Evolutionary conservation across 768 basidiomycete genomes (phyloP), one percentile per base, ranked within the genome.

Genomic region (Lentinula lateritia): DNA sequence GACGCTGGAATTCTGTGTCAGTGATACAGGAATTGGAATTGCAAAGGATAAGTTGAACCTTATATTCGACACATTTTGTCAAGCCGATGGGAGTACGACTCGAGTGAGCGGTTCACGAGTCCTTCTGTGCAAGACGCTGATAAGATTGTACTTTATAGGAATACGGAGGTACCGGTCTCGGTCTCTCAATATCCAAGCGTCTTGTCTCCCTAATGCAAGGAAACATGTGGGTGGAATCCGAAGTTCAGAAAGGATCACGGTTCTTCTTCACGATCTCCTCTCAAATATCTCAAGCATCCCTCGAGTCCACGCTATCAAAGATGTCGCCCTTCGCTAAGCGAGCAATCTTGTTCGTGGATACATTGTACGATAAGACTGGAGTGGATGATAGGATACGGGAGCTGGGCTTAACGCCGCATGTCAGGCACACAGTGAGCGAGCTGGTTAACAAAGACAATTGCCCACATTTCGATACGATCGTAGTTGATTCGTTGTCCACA

Each of bases 21-120:
- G 90, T 57, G 97, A 99, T 70, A 98, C 95, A 1, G 97, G 97
- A 60, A 99, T 99, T 68, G 97, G 97, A 57, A 98, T 99, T 71
- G 94, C 96, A 60, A 94, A 95, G 72, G 97, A 98, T 74, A 98
- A 98, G 78, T 77, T 98, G 66, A 96, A 95, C 70, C 80, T 98
- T 69, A 98, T 98, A 71, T 99, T 98, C 75, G 97, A 99, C 71
- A 98, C 97, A 1, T 99, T 99, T 76, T 94, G 93, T 66, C 97
- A 98, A 71, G 97, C 97, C 0, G 97, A 98, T 78, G 97, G 97
- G 28, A 98, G 95, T 7, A 98, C 97, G 4, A 98, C 95, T 5
- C 76, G 96, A 69, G 93, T 92, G 67, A 46, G 88, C 78, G 38
- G 36, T 54, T 42, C 48, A 52, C 56, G 63, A 56, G 61, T 45